Conservation (phyloP, 768 basidiomycete species). For the Lactarius evosmus region DNA sequence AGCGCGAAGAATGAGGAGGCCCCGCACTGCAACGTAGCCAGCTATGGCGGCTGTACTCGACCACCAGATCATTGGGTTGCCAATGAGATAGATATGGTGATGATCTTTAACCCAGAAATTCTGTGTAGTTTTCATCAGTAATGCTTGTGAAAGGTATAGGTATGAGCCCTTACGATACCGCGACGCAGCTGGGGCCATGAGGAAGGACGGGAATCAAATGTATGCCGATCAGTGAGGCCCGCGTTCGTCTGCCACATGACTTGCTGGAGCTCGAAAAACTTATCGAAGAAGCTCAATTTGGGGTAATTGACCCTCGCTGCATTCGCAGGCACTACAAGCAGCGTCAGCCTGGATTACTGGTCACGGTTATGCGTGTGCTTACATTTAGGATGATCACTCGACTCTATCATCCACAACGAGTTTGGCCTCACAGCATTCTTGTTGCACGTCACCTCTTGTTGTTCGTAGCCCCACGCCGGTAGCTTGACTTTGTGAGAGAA, state of each 20-base stretch:
- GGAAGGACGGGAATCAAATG: constrained; percentile 90
- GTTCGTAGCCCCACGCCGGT: constrained; percentile 96
- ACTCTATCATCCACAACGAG: constrained; percentile 94
- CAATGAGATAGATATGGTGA: constrained; percentile 90
- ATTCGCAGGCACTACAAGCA: constrained; percentile 56
- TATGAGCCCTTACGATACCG: constrained; percentile 72
- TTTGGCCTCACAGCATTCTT: constrained; percentile 90
- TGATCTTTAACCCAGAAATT: constrained; percentile 99
- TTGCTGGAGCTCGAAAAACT: constrained; percentile 87
- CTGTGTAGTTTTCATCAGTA: constrained; percentile 38
- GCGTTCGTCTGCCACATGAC: constrained; percentile 99
- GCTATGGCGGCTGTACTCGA: constrained; percentile 68
- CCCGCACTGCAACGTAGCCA: constrained; percentile 66
- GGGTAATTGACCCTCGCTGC: constrained; percentile 87
- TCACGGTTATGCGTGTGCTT: constrained; percentile 36
- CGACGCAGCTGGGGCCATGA: constrained; percentile 88
- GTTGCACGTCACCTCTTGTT: constrained; percentile 99
- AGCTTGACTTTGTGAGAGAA: constrained; percentile 98
- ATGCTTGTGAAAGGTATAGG: neutral
- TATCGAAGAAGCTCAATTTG: constrained; percentile 82
- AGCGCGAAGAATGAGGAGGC: constrained; percentile 78
- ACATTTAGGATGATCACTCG: constrained; percentile 70
- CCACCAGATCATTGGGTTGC: constrained; percentile 95
- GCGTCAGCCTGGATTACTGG: neutral
- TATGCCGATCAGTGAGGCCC: constrained; percentile 91